Base-by-base conservation (phyloP, 2,329 filamentous ascomycete genomes). In the Ceratocystis destructans region DNA sequence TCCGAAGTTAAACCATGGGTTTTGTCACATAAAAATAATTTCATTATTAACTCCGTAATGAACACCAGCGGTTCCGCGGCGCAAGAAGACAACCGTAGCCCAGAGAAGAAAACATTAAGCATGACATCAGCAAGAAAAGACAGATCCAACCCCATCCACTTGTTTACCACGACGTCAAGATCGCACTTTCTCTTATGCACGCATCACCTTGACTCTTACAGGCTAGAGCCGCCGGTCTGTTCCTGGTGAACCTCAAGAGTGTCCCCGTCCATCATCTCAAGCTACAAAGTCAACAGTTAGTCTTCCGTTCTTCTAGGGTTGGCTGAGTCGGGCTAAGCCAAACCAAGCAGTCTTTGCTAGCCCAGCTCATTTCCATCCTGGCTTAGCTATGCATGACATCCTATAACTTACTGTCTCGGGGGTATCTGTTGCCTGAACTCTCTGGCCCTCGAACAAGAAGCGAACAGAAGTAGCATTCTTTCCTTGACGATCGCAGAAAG, bases 241-340 rank as follows among this genome's bases (percentile, higher is more conserved):
- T 99, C 94, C 76, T 97, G 94, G 75, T 97, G 93, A 31, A 99
- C 94, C 74, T 99, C 94, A 31, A 99, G 86, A 0, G 90, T 95
- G 73, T 99, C 94, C 45, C 94, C 93, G 71, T 99, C 94, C 70
- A 86, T 80, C 94, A 99, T 99, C 69, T 97, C 94, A 66, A 97
- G 87, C 94, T 97, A 72, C 59, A 69, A 61, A 10, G 15, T 66
- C 28, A 15, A 41, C 22, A 15, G 37, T 25, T 62, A 44, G 33
- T 33, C n/a, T 22, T 44, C 2, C 25, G 17, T 45, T 25, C 6
- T 12, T 41, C 37, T 41, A 41, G 37, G 37, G 37, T 12, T 41
- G 37, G 12, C 4, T 41, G 37, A 5, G 12, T 15, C 37, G 5
- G 10, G 37, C 37, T 15, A 41, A 41, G 37, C 12, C 37, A 41